Base-by-base conservation (phyloP, 129 eudicot species). In the Apium graveolens region DNA sequence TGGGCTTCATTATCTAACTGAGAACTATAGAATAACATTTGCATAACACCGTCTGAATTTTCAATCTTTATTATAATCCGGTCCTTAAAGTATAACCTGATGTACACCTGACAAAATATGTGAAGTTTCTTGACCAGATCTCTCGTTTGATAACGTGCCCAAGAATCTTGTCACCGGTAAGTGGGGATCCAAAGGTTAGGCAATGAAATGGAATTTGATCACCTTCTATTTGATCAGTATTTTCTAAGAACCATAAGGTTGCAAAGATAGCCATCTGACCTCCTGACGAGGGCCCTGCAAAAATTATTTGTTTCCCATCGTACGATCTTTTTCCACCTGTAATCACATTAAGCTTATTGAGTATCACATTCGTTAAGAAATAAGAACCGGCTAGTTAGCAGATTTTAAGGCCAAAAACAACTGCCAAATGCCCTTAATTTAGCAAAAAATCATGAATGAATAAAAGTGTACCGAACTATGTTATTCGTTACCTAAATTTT, bases 251-350 rank as follows among this genome's bases (percentile, higher is more conserved):
- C 92, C 92, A 89, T 39, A 89, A 83, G 75, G 92, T 73, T 82
- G 88, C 86, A 44, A 89, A 81, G 39, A 80, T 80, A 49, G 92
- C 90, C 9, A 72, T 31, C 35, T 86, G 76, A 13, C 88, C 92
- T 20, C 88, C 92, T 0, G 87, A 82, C 51, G 90, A 89, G 75
- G 86, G 92, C 49, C 92, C 92, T 49, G 90, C 37, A 76, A 89
- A 89, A 46, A 86, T 79, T 44, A 89, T 66, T 43, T 84, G 88
- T 78, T 82, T 89, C 29, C 51, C 18, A 82, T 82, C 38, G 63
- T 34, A 16, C 74, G 70, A n/a, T 86, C 83, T 45, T 84, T 89
- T 45, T 89, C 90, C 72, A 89, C 92, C 92, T 89, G 87, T 75
- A 72, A 83, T 78, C 10, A 6, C 11, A 24, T 7, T 78, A 5